Percentiles rank a stretch among this genome's conserved stretches.
phyloP scores from a whole-genome alignment of 2,329 filamentous ascomycete genomes.

The Phaeosphaeriaceae sp. region DNA sequence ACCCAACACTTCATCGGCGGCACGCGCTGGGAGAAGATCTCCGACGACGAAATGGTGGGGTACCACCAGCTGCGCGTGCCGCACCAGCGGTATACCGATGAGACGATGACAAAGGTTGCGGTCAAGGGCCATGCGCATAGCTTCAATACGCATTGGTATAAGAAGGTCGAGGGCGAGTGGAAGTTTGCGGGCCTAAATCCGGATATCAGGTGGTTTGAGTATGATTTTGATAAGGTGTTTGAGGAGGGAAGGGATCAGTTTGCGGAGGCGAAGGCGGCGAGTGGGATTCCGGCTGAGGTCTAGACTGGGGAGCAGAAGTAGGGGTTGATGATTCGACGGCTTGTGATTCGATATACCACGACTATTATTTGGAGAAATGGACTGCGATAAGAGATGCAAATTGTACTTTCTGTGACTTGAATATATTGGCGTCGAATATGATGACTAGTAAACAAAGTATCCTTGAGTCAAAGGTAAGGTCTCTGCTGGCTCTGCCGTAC shows the following conservation, averaged over 20 bases:
- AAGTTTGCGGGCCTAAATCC: constrained; percentile 64
- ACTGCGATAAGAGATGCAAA: not conserved
- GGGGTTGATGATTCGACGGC: not conserved
- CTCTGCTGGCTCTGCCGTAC: constrained; percentile 74
- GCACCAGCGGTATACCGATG: constrained; percentile 63
- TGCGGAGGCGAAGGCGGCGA: constrained; percentile 52
- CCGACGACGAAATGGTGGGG: constrained; percentile 58
- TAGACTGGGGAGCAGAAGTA: not conserved
- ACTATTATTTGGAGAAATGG: not conserved
- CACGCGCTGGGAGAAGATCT: constrained; percentile 59
- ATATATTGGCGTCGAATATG: not conserved
- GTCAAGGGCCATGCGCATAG: constrained; percentile 65
- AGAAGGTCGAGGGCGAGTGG: constrained; percentile 64
- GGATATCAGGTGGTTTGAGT: constrained; percentile 63
- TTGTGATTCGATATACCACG: not conserved
- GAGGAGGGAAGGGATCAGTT: constrained; percentile 55
- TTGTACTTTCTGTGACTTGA: not conserved
- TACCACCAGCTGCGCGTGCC: constrained; percentile 66
- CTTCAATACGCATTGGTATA: constrained; percentile 62
- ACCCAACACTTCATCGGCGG: constrained; percentile 66
- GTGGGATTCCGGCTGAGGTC: constrained; percentile 41
- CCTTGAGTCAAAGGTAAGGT: constrained; percentile 77
- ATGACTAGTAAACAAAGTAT: constrained; percentile 73
- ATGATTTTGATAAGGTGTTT: constrained; percentile 64
- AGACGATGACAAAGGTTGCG: constrained; percentile 53